Evolutionary conservation across 768 basidiomycete genomes (phyloP), one percentile per base, ranked within the genome.

Genomic region (Calocybe indica): DNA sequence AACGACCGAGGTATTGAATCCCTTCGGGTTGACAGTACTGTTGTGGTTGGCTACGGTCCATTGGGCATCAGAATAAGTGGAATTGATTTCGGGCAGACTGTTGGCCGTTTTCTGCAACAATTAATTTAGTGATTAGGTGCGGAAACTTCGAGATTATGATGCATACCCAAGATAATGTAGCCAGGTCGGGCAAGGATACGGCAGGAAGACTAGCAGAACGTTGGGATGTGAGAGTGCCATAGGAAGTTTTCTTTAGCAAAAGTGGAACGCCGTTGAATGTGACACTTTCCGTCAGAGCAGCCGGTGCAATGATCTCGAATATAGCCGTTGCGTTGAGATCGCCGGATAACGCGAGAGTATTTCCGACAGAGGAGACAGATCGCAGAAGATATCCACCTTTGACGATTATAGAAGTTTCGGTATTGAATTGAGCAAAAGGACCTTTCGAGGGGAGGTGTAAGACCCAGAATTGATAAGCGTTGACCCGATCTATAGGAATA

Each of bases 381-480:
- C 75, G 69, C 22, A 76, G 55, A 37, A 76, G 63, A 41, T 77
- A 76, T 31, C 74, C 74, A 47, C 75, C 74, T 54, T 73, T 74
- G 33, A 77, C 62, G 38, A 74, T 66, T 40, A 76, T 66, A 1
- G 75, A 69, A 52, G 72, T 68, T 35, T 69, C 55, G 5, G 66
- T 75, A 46, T 57, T 69, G 43, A 65, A 73, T 11, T 61, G 55
- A 29, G 64, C 60, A 38, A 71, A 70, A 10, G 62, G 44, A 22
- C 72, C 69, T 3, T 56, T 52, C 8, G 68, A 59, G 13, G 68
- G 64, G 1, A 69, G 73, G 45, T 76, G 68, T 50, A 76, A 59
- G 30, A 74, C 68, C 76, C 76, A 78, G 57, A 75, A 76, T 47
- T 75, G 63, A 48, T 78, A 78, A 5, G 76, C 76, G 32, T 66